Percentiles rank a stretch among this genome's conserved stretches.
Evolutionary conservation across 169 alveolate species (phyloP).

Genomic region (Babesia bovis): DNA sequence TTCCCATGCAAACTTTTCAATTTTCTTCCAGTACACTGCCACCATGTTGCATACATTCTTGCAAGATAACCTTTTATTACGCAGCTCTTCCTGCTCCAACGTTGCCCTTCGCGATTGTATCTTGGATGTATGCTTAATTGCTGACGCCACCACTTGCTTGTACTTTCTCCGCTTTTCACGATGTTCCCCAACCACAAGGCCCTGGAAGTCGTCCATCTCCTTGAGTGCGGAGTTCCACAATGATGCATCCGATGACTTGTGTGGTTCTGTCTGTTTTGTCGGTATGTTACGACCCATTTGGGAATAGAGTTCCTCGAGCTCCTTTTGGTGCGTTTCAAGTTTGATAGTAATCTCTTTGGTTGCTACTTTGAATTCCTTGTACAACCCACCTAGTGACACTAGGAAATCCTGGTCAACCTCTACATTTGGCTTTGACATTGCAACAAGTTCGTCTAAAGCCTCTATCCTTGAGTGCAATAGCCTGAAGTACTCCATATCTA

Average conservation of each 20-base stretch:
- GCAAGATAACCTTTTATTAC: constrained; percentile 37
- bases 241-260: constrained; percentile 10
- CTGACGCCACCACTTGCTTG: constrained; percentile 51
- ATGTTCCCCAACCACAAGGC: constrained; percentile 72
- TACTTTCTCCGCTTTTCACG: constrained; percentile 70
- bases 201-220: constrained; percentile 78
- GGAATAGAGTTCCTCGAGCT: constrained; percentile 24
- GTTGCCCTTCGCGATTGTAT: constrained; percentile 33
- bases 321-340: constrained; percentile 6
- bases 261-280: constrained; percentile 48
- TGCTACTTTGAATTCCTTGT: constrained; percentile 38
- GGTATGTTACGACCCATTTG: constrained; percentile 44
- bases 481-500: background rate
- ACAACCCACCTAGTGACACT: constrained; percentile 40
- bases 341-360: background rate
- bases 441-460: constrained; percentile 6
- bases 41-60: constrained; percentile 62
- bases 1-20: constrained; percentile 78
- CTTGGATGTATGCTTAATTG: constrained; percentile 55
- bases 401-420: constrained; percentile 36
- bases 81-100: constrained; percentile 58
- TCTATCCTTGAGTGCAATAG: background rate
- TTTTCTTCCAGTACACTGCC: constrained; percentile 77
- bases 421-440: constrained; percentile 36
- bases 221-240: constrained; percentile 44